These are phyloP conservation scores for Candida morakotiae DNA, from an alignment of 805 yeast species.

Conservation along the genomic window DNA sequence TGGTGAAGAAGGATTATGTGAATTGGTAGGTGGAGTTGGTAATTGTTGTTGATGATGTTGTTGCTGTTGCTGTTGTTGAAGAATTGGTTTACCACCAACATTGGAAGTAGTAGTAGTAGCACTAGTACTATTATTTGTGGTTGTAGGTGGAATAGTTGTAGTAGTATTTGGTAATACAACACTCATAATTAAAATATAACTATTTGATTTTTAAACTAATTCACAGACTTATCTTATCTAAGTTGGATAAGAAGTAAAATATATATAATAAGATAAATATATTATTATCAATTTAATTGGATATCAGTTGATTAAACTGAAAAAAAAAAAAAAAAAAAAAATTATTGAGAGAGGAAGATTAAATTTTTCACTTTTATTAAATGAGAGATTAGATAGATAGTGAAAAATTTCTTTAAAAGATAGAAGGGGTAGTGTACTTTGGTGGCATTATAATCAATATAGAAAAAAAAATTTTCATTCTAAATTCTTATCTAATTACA, in stretches of 20 bases:
- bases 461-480: no score
- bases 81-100: neutral
- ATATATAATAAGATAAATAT: neutral
- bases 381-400: no score
- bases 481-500: no score
- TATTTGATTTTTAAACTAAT: no score
- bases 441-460: no score
- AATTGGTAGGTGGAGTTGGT: slow-evolving; percentile 1
- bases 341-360: neutral
- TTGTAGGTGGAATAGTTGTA: neutral
- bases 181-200: neutral
- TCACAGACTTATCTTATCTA: no score
- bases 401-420: no score
- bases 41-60: neutral
- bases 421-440: no score
- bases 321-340: neutral
- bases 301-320: neutral
- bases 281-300: neutral
- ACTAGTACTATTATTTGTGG: neutral
- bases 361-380: neutral
- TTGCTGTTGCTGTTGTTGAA: neutral
- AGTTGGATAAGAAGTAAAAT: no score
- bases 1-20: neutral
- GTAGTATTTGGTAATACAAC: slow-evolving; percentile 1
- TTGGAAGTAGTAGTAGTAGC: neutral